Base-by-base conservation (phyloP, 1,284 basidiomycete genomes). In the Moesziomyces parantarcticus region DNA sequence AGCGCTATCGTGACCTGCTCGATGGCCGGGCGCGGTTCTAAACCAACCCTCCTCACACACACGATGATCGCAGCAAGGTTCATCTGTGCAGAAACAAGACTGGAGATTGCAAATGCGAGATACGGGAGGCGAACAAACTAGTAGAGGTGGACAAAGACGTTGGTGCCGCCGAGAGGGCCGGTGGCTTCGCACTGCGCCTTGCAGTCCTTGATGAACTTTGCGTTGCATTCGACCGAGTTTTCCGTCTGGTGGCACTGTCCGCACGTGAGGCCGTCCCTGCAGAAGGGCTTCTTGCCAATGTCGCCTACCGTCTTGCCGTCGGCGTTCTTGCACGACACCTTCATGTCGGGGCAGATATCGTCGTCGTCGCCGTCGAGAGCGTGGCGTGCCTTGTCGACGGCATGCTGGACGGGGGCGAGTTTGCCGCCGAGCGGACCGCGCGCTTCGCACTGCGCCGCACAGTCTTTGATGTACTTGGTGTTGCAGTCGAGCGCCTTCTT, bases 1-100 rank as follows among this genome's bases (percentile, higher is more conserved):
- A 58, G 16, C 56, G 80, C n/a, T 82, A 81, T 50, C 18, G 53
- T 11, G 78, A 81, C 52, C 36, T 80, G 40, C 41, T 76, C 40
- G 48, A 68, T 14, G 70, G 58, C 5, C 60, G 34, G 18, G 70
- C 64, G 43, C 50, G 55, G 13, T 73, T 73, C 46, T 71, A 51
- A 20, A 3, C 4, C 5, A 11, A n/a, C 48, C 22, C 49, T 22
- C 21, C 34, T 20, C 14, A 32, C 50, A 41, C 18, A 29, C 23
- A 21, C 8, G 8, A 11, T 4, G 23, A 41, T 40, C 26, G 29
- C 29, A 32, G 10, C 11, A 1, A 13, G 4, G 29, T 11, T 32
- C 11, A 32, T 32, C 10, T 32, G 29, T 32, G 10, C 29, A 32
- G 3, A 13, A 3, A 13, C 6, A 29, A 10, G 29, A 18, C 16